These are phyloP conservation scores for Nepenthes alata DNA, from an alignment of 179 eudicot species.

Conservation along the genomic window DNA sequence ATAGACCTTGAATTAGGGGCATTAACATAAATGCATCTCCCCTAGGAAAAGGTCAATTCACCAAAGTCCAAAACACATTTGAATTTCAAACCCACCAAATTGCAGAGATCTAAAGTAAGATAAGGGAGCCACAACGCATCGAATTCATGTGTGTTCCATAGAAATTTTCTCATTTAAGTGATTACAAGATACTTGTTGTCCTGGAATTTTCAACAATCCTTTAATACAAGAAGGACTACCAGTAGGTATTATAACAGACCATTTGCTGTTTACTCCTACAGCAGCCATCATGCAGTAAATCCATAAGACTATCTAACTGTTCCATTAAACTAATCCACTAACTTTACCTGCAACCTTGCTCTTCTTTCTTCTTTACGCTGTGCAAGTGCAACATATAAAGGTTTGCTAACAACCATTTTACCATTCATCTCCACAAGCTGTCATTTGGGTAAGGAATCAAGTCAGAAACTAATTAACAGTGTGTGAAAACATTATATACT, in stretches of 20 bases:
- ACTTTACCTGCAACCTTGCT: slow-evolving; percentile 56
- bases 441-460: neutral
- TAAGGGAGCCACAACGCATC: no score
- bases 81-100: no score
- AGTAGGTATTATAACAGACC: neutral
- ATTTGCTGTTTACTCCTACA: neutral
- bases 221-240: neutral
- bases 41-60: no score
- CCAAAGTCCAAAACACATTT: no score
- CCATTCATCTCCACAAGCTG: slow-evolving; percentile 81
- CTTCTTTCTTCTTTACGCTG: slow-evolving; percentile 65
- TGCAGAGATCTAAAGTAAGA: no score
- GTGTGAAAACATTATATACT: neutral
- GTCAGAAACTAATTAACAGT: neutral
- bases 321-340: neutral
- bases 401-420: slow-evolving; percentile 60
- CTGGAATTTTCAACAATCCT: neutral
- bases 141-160: no score
- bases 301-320: neutral
- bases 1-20: no score
- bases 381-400: slow-evolving; percentile 70
- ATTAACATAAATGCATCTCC: no score
- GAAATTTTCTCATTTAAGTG: no score
- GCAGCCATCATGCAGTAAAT: neutral
- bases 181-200: no score